Base-by-base conservation (phyloP, 2,329 filamentous ascomycete species). In the Cladorrhinum sp. region DNA sequence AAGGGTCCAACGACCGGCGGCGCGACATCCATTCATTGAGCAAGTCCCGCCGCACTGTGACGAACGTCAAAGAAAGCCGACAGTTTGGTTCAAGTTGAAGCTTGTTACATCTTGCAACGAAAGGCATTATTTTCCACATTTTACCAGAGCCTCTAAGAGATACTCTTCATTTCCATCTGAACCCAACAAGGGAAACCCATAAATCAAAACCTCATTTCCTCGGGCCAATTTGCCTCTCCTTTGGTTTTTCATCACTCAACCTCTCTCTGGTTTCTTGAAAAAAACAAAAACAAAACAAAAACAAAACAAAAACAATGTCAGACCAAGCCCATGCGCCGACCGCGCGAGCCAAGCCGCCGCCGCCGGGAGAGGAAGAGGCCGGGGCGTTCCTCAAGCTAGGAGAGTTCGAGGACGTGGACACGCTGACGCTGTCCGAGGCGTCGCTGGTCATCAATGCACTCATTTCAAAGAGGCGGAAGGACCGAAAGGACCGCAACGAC, bases 321-420 rank as follows among this genome's bases (percentile, higher is more conserved):
- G 66, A 68, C 54, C 65, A 69, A 41, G 57, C 55, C 66, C 76
- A 77, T 64, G 73, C 75, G 49, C 76, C 76, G 32, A 86, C 84
- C 25, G 87, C 87, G 58, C 87, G 89, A 62, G 81, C 83, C 63
- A 91, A 89, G 76, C 88, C 87, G 65, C 79, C 81, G 50, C 84
- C 84, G 52, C 83, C 86, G 60, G 89, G 90, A 72, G 93, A 96
- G 74, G 93, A 98, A 76, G 92, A 97, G 78, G 93, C 93, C 23
- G 87, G 89, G 54, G 80, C 85, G 7, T 86, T 86, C 58, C 86
- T 98, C 65, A 90, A 89, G 74, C 89, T 99, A 10, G 95, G 95
- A 77, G 93, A 97, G 73, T 97, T 98, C 77, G 87, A 96, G 69
- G 83, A 93, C 71, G 92, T 96, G 66, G 92, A 95, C 73, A 93